Conservation (phyloP, 2,329 filamentous ascomycete genomes). For the Phialemonium atrogriseum region DNA sequence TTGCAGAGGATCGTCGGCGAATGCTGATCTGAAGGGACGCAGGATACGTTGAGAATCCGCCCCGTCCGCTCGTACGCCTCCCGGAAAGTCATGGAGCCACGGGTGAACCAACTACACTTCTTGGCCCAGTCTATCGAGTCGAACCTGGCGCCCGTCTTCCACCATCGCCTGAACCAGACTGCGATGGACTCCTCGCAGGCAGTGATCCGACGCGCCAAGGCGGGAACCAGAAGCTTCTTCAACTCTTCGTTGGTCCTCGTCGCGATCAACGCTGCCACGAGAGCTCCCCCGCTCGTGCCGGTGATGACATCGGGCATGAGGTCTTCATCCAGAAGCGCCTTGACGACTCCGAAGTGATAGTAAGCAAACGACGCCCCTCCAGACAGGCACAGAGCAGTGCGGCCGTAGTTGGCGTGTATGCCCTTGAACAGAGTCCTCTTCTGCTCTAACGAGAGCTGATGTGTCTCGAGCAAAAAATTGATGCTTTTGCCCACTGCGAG, state of each 20-base stretch:
- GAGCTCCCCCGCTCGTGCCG: conserved; percentile 86
- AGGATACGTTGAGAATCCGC: conserved; percentile 89
- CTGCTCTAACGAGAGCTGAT: conserved; percentile 59
- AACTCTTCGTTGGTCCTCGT: conserved; percentile 90
- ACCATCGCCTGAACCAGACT: conserved; percentile 79
- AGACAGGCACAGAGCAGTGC: conserved; percentile 86
- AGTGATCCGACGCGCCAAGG: conserved; percentile 74
- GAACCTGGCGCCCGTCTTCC: conserved; percentile 85
- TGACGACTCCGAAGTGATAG: conserved; percentile 91
- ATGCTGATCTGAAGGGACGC: conserved; percentile 91
- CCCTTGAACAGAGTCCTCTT: conserved; percentile 83
- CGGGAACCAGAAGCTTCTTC: conserved; percentile 74
- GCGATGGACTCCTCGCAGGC: conserved; percentile 73
- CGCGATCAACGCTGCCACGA: conserved; percentile 79
- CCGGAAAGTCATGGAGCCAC: conserved; percentile 85
- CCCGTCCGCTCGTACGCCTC: conserved; percentile 93
- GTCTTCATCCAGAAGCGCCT: conserved; percentile 77
- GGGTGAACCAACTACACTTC: conserved; percentile 80
- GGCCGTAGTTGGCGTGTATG: conserved; percentile 81
- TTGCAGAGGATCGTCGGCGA: conserved; percentile 88
- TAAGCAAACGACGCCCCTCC: conserved; percentile 93
- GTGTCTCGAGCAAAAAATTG: conserved; percentile 58
- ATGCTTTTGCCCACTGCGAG: conserved; percentile 54
- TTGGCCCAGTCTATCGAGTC: conserved; percentile 88
- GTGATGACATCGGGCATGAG: conserved; percentile 90